Percentiles rank a stretch among this genome's conserved stretches.
Conservation (phyloP, 2,329 filamentous ascomycete genomes). For the Diaporthe citriasiana region DNA sequence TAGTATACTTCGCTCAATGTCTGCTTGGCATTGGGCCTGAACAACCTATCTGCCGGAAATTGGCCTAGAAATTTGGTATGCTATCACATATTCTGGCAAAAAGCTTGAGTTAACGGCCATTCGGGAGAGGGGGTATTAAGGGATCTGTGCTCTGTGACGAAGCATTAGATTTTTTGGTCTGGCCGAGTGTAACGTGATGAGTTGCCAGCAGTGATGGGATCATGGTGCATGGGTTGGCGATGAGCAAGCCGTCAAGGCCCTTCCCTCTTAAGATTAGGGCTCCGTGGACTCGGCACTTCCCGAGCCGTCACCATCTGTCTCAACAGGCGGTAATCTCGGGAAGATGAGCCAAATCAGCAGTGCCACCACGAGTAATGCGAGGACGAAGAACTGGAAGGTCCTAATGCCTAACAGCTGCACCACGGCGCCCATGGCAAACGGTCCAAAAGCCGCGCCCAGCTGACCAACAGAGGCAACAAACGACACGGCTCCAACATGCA, state of each 20-base stretch:
- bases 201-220: neutral
- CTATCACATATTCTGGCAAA: neutral
- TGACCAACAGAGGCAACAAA: slow-evolving; percentile 60
- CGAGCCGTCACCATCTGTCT: neutral
- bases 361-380: slow-evolving; percentile 44
- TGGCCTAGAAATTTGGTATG: neutral
- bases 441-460: slow-evolving; percentile 58
- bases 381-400: slow-evolving; percentile 52
- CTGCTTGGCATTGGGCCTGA: slow-evolving; percentile 14
- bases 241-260: neutral
- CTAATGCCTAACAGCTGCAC: slow-evolving; percentile 55
- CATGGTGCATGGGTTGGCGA: neutral
- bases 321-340: slow-evolving; percentile 63
- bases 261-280: neutral
- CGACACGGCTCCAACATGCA: slow-evolving; percentile 59
- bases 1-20: neutral
- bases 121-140: no score
- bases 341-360: slow-evolving; percentile 43
- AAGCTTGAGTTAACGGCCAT: neutral
- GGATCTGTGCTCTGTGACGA: neutral
- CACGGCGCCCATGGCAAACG: slow-evolving; percentile 59
- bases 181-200: neutral
- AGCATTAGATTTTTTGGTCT: neutral
- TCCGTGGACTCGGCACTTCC: neutral
- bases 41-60: slow-evolving; percentile 18